Percentiles rank a stretch among this genome's conserved stretches.
phyloP scores from a whole-genome alignment of 371 early-diverging fungal genomes.

The Zychaea mexicana region DNA sequence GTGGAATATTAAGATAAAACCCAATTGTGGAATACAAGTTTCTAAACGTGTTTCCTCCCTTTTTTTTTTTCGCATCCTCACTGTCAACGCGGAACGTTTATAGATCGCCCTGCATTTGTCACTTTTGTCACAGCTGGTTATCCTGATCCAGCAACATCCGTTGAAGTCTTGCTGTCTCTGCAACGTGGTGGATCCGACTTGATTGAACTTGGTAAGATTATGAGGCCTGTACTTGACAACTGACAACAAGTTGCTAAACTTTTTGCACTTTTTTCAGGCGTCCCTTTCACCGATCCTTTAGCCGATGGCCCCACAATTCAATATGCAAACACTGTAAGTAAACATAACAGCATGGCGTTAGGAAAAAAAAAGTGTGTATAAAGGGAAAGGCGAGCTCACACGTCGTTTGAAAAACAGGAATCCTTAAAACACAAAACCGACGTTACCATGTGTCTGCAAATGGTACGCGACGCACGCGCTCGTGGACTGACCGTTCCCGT shows the following conservation, averaged over 20 bases:
- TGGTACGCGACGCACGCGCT: conserved; percentile 80
- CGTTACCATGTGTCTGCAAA: conserved; percentile 77
- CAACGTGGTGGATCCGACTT: conserved; percentile 94
- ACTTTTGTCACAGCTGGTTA: conserved; percentile 94
- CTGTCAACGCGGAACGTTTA: no score
- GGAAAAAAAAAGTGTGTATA: neutral
- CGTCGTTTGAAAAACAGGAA: conserved; percentile 36
- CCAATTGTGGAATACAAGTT: neutral
- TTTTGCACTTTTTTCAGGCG: conserved; percentile 65
- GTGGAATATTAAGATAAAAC: conserved; percentile 1
- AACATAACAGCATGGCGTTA: neutral
- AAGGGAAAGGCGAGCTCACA: neutral
- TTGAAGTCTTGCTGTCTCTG: conserved; percentile 82
- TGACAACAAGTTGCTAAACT: no score
- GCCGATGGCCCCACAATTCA: conserved; percentile 98
- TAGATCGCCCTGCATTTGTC: conserved; percentile 89
- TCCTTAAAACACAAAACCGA: conserved; percentile 82
- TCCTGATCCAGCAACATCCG: conserved; percentile 77
- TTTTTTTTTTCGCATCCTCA: neutral
- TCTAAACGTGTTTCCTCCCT: neutral
- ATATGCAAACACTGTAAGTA: conserved; percentile 79
- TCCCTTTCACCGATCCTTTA: conserved; percentile 97
- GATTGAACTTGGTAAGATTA: conserved; percentile 87
- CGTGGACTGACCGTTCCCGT: conserved; percentile 89
- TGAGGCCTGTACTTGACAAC: neutral